These are phyloP conservation scores for Limtongia smithiae DNA, from an alignment of 805 yeast species.

Conservation along the genomic window DNA sequence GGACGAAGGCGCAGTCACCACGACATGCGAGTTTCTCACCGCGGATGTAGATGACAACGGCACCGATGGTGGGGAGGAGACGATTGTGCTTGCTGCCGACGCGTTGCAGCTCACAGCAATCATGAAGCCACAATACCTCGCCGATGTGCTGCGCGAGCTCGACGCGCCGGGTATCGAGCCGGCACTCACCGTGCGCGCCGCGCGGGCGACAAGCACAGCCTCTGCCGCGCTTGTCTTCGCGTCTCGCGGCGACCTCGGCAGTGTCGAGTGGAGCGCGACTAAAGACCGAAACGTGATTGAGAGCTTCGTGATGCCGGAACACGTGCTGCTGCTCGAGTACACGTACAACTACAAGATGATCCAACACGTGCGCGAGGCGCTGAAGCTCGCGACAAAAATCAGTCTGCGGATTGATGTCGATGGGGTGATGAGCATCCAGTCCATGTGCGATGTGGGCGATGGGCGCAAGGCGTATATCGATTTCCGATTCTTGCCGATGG, in stretches of 20 bases:
- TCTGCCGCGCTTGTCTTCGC: neutral
- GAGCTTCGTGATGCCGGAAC: conserved; percentile 5
- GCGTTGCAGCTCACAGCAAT: conserved; percentile 10
- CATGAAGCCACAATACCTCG: conserved; percentile 15
- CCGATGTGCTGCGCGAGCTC: conserved; percentile 24
- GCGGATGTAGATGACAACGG: conserved; percentile 17
- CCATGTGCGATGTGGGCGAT: conserved; percentile 31
- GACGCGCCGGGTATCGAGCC: conserved; percentile 20
- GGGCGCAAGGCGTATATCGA: conserved; percentile 28
- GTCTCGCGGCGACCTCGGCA: conserved; percentile 18
- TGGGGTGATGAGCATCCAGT: conserved; percentile 30
- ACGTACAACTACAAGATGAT: conserved; percentile 12
- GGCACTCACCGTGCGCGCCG: conserved; percentile 1
- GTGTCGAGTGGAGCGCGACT: conserved; percentile 13
- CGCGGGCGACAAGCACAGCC: neutral
- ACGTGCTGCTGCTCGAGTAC: neutral
- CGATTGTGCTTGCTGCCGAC: conserved; percentile 18
- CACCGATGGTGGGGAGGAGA: too few relatives aligned
- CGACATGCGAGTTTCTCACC: conserved; percentile 30
- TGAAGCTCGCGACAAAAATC: conserved; percentile 26
- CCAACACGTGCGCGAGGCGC: conserved; percentile 24
- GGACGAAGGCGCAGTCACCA: conserved; percentile 26
- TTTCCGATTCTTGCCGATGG: conserved; percentile 28
- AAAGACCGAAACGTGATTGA: conserved; percentile 17
- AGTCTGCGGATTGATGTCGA: conserved; percentile 24